Base-by-base conservation (phyloP, 169 alveolate genomes). In the Neospora caninum region DNA sequence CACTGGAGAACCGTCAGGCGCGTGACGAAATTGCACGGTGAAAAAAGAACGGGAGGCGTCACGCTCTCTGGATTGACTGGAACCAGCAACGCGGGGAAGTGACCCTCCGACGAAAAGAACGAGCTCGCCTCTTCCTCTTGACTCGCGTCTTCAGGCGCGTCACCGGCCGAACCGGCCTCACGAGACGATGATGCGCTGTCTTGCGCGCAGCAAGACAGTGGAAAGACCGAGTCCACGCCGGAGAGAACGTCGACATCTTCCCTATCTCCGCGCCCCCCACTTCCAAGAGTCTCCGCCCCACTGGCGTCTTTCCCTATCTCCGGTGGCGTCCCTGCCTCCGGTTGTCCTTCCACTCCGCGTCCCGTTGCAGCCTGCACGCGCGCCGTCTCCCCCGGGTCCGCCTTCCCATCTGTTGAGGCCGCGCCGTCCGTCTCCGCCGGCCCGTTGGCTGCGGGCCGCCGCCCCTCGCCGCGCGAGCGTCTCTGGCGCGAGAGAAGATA, bases 21-120 rank as follows among this genome's bases (percentile, higher is more conserved):
- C 36, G 92, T 80, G 42, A 92, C 95, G 87, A 92, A 92, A 34
- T 92, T 82, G 86, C 95, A 92, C 22, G 95, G 95, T 80, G 83
- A 80, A 38, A 92, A 92, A 36, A 92, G 64, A 16, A 92, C 94
- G 69, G 82, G 69, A 22, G 84, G 38, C 27, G 54, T 0, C 29
- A 58, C 88, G 0, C 78, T 42, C 34, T 42, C 38, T 0, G 80
- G 39, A 82, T 82, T 70, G n/a, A 91, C 94, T 2, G 94, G 94
- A 45, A 91, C 89, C 38, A 91, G 91, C 42, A 91, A 16, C 27
- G 94, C 91, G 18, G 91, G 89, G 38, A 58, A 70, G 43, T 58
- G 42, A n/a, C 53, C 70, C 88, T 64, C 69, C 80, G 58, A 45
- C 69, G 84, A 84, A 38, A 91, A 91, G 1, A 91, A 67, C 80